Conservation (phyloP, 495 filamentous ascomycete genomes). For the Lasiosphaeris hirsuta region DNA sequence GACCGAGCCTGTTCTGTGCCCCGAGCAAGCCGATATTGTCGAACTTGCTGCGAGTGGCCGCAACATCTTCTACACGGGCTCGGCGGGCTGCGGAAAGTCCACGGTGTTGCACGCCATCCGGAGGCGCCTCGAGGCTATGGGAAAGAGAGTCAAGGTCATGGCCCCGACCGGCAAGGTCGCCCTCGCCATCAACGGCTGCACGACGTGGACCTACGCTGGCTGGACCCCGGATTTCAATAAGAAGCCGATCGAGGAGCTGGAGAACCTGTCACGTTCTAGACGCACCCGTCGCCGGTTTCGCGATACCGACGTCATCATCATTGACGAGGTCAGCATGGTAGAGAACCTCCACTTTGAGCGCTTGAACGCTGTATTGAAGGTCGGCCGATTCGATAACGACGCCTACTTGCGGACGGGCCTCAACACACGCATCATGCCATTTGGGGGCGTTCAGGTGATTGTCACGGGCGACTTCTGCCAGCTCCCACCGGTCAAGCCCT, state of each 20-base stretch:
- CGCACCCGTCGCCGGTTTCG: conserved; percentile 27
- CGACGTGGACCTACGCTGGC: conserved; percentile 53
- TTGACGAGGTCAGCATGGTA: conserved; percentile 50
- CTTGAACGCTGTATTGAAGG: conserved; percentile 50
- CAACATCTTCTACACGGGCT: conserved; percentile 63
- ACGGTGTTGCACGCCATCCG: conserved; percentile 52
- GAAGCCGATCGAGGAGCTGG: conserved; percentile 13
- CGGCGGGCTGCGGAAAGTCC: conserved; percentile 59
- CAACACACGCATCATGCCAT: conserved; percentile 51
- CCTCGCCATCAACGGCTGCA: conserved; percentile 50
- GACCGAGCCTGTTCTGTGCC: conserved; percentile 30
- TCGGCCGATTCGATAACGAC: conserved; percentile 19
- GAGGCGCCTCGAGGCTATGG: conserved; percentile 30
- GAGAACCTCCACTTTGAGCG: conserved; percentile 55
- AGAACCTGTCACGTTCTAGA: background rate
- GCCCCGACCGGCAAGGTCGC: conserved; percentile 58
- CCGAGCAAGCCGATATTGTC: conserved; percentile 48
- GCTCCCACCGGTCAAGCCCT: conserved; percentile 83
- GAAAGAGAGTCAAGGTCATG: conserved; percentile 44
- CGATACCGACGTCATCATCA: conserved; percentile 42
- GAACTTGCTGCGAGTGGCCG: conserved; percentile 42
- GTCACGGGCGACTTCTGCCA: conserved; percentile 98
- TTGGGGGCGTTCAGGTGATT: conserved; percentile 89
- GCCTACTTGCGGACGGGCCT: background rate
- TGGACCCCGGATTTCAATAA: conserved; percentile 43